Percentiles rank a stretch among this genome's conserved stretches.
phyloP scores from a whole-genome alignment of 257 asterid genomes.

The Solanum virginianum region DNA sequence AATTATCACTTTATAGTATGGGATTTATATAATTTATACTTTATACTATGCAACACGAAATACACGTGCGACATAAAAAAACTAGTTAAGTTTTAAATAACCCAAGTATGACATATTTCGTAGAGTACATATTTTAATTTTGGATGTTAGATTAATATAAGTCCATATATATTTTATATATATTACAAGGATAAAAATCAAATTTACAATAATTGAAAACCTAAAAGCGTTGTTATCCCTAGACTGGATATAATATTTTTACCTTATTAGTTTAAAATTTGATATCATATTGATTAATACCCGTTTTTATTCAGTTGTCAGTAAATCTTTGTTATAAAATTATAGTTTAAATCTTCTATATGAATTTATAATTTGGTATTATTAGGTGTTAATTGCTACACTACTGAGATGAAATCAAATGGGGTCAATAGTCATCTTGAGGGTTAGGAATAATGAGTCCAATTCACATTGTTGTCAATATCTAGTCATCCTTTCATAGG shows the following conservation, averaged over 20 bases:
- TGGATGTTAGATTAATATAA: too few species aligned
- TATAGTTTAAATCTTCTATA: not conserved
- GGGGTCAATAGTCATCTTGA: not conserved
- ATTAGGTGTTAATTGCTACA: slow-evolving; percentile 7
- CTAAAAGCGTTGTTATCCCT: not conserved
- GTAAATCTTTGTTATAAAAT: not conserved
- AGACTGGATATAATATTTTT: not conserved
- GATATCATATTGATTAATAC: not conserved
- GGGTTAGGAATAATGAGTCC: slow-evolving; percentile 4
- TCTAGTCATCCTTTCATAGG: not conserved
- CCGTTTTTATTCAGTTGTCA: not conserved
- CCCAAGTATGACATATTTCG: too few species aligned
- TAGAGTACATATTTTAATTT: too few species aligned
- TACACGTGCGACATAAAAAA: too few species aligned
- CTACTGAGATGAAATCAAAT: not conserved
- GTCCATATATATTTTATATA: too few species aligned
- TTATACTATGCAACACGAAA: too few species aligned
- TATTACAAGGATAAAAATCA: not conserved
- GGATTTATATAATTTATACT: too few species aligned
- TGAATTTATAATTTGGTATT: not conserved
- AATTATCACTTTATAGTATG: too few species aligned
- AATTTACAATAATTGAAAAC: not conserved
- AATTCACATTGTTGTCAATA: not conserved
- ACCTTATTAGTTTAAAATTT: not conserved
- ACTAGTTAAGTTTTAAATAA: too few species aligned